Percentiles rank a stretch among this genome's conserved stretches.
These are phyloP conservation scores for Coniochaeta pulveracea DNA, from an alignment of 2,329 filamentous ascomycete genomes.

Conservation along the genomic window DNA sequence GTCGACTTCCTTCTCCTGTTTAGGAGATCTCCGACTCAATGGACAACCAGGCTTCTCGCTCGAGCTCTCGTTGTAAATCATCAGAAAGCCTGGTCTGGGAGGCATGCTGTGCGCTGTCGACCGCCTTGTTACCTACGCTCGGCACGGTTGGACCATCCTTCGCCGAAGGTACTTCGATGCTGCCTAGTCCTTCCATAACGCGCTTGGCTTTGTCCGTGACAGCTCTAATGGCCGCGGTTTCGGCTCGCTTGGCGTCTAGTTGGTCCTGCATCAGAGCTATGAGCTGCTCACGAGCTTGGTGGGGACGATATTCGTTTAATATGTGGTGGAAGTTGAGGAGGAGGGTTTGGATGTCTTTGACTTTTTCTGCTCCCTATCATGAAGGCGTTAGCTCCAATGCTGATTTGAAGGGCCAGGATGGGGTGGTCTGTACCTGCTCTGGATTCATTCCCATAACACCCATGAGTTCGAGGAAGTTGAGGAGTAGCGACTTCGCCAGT, in stretches of 20 bases:
- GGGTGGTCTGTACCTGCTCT: slow-evolving; percentile 26
- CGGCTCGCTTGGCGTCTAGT: slow-evolving; percentile 57
- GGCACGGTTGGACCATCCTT: slow-evolving; percentile 9
- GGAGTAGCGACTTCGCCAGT: slow-evolving; percentile 70
- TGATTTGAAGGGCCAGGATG: slow-evolving; percentile 9
- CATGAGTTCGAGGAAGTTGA: slow-evolving; percentile 80
- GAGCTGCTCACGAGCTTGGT: slow-evolving; percentile 81
- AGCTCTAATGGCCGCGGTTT: slow-evolving; percentile 58
- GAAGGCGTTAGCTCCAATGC: too few relatives aligned
- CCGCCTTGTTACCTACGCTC: neutral
- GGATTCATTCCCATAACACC: slow-evolving; percentile 61
- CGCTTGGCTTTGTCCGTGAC: slow-evolving; percentile 63
- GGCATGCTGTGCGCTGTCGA: slow-evolving; percentile 1
- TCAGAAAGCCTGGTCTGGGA: neutral
- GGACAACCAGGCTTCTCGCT: slow-evolving; percentile 9
- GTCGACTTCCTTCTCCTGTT: slow-evolving; percentile 1
- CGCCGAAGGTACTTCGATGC: slow-evolving; percentile 26
- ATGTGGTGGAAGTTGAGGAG: slow-evolving; percentile 89
- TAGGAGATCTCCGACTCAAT: slow-evolving; percentile 10
- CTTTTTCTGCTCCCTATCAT: slow-evolving; percentile 59
- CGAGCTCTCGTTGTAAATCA: slow-evolving; percentile 1
- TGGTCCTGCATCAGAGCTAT: slow-evolving; percentile 84
- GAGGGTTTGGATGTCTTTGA: slow-evolving; percentile 67
- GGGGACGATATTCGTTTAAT: slow-evolving; percentile 87
- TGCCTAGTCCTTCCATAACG: slow-evolving; percentile 58